phyloP scores from a whole-genome alignment of 441 rosid genomes.

The Croton setiger region DNA sequence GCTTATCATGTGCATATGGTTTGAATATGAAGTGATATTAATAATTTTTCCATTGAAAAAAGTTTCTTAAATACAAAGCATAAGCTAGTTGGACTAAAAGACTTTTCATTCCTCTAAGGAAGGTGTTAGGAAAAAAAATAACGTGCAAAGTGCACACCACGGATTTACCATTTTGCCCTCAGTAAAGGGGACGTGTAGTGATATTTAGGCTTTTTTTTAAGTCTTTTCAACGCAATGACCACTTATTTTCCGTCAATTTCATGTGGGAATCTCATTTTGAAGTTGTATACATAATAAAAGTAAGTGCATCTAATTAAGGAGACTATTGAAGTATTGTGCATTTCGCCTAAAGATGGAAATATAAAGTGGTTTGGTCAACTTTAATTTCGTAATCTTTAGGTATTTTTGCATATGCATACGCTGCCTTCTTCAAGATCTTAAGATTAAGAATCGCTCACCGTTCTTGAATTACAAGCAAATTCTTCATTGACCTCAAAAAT shows the following conservation, averaged over 20 bases:
- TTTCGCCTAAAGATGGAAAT: constrained; percentile 13
- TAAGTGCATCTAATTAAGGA: neutral
- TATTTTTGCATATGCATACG: constrained; percentile 13
- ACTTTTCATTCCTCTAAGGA: constrained; percentile 34
- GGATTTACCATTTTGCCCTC: constrained; percentile 20
- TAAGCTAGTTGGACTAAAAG: constrained; percentile 25
- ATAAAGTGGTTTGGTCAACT: constrained; percentile 19
- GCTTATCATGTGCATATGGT: neutral
- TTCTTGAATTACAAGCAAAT: constrained; percentile 28
- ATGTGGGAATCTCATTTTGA: neutral
- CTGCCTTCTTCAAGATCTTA: neutral
- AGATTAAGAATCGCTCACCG: constrained; percentile 12
- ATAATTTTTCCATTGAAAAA: neutral
- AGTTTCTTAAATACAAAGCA: constrained; percentile 22
- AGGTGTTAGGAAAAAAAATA: constrained; percentile 16
- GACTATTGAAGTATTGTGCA: constrained; percentile 10
- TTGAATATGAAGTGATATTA: neutral
- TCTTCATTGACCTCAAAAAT: constrained; percentile 16
- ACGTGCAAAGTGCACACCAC: neutral
- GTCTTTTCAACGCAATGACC: constrained; percentile 2
- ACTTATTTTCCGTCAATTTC: constrained; percentile 8
- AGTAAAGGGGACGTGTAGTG: neutral
- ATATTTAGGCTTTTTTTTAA: constrained; percentile 2
- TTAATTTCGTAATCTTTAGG: constrained; percentile 25
- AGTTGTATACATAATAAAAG: neutral